A percentile compares a stretch with the other conserved stretches of the same genome.
phyloP scores from a whole-genome alignment of 345 rosid genomes.

The Tarenaya hassleriana region DNA sequence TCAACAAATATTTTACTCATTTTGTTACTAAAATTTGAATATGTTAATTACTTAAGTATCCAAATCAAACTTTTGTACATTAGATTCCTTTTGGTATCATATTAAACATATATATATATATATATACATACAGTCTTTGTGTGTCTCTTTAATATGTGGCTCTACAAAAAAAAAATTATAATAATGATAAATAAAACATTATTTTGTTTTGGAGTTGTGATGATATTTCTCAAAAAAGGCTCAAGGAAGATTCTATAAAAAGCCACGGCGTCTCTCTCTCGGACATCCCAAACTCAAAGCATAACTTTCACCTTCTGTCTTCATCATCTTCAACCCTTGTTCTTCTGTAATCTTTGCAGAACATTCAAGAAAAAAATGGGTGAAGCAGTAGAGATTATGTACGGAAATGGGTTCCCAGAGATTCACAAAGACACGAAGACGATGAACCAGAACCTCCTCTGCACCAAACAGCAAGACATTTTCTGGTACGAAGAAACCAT shows the following conservation, averaged over 20 bases:
- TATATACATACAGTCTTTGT: no score
- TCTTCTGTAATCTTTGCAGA: neutral
- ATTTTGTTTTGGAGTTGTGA: no score
- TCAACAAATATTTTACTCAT: no score
- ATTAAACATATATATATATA: no score
- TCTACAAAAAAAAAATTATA: neutral
- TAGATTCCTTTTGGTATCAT: no score
- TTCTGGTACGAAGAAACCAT: slow-evolving; percentile 81
- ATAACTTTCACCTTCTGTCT: slow-evolving; percentile 10
- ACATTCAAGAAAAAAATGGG: no score
- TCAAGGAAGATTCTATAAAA: slow-evolving; percentile 14
- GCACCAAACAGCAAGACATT: slow-evolving; percentile 33
- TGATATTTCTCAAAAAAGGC: no score
- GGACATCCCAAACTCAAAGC: slow-evolving; percentile 19
- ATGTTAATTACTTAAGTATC: no score
- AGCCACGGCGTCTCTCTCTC: slow-evolving; percentile 21
- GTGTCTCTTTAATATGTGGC: no score
- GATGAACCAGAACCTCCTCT: slow-evolving; percentile 25
- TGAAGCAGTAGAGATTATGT: slow-evolving; percentile 58
- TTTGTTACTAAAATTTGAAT: no score
- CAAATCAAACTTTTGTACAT: no score
- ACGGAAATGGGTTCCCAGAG: slow-evolving; percentile 43
- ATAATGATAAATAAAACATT: neutral
- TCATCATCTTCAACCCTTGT: neutral
- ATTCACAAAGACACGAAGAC: slow-evolving; percentile 36